These are phyloP conservation scores for Leccinum obscurum DNA, from an alignment of 768 basidiomycete genomes.

Conservation along the genomic window DNA sequence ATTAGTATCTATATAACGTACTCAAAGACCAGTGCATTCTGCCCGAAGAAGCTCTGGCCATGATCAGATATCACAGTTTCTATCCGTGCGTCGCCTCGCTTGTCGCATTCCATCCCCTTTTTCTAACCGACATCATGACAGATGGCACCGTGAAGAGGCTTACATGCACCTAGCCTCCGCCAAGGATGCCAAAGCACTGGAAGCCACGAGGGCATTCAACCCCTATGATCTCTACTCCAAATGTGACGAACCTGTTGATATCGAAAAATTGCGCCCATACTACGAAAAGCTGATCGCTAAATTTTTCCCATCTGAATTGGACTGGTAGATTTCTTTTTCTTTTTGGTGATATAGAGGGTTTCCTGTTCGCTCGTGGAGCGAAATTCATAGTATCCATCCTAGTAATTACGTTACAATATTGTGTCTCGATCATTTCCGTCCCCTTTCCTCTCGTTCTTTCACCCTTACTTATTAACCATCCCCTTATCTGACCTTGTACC, in stretches of 20 bases:
- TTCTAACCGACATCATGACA: constrained; percentile 21
- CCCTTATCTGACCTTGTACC: constrained; percentile 1
- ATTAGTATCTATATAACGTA: constrained; percentile 79
- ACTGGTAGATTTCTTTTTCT: constrained; percentile 58
- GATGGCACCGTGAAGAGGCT: constrained; percentile 88
- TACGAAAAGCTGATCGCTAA: constrained; percentile 81
- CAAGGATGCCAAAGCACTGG: constrained; percentile 61
- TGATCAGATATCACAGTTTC: constrained; percentile 95
- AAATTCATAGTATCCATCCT: constrained; percentile 5
- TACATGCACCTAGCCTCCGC: constrained; percentile 79
- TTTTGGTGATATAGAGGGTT: constrained; percentile 9
- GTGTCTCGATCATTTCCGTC: not conserved
- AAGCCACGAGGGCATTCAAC: constrained; percentile 85
- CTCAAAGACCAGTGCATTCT: constrained; percentile 80
- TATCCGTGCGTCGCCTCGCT: constrained; percentile 58
- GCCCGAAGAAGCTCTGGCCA: constrained; percentile 79
- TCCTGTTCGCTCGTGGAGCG: constrained; percentile 3
- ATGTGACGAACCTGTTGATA: constrained; percentile 65
- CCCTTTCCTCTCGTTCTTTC: not conserved
- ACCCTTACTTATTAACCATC: constrained; percentile 20
- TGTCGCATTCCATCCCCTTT: not conserved
- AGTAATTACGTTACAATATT: constrained; percentile 4
- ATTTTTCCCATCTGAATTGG: constrained; percentile 79
- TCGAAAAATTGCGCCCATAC: constrained; percentile 72
- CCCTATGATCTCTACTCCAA: constrained; percentile 96